Percentiles rank a stretch among this genome's conserved stretches.
These are phyloP conservation scores for Limtongozyma cylindracea DNA, from an alignment of 805 yeast genomes.

Conservation along the genomic window DNA sequence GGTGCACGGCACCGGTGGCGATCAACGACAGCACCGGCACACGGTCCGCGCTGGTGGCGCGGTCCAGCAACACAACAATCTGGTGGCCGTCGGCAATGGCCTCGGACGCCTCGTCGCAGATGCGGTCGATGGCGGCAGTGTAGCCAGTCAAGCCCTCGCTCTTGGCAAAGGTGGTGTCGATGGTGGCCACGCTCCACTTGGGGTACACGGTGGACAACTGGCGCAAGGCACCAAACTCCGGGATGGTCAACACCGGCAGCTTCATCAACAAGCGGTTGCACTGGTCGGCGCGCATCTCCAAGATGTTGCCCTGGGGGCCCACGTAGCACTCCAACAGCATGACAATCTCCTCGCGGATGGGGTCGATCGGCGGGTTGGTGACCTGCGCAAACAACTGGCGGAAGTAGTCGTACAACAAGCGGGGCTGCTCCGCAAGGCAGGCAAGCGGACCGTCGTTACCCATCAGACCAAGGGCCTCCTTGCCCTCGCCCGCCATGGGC, in stretches of 20 bases:
- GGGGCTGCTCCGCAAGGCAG: slow-evolving; percentile 83
- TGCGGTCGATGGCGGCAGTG: slow-evolving; percentile 58
- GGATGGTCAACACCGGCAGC: slow-evolving; percentile 58
- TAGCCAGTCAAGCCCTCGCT: slow-evolving; percentile 72
- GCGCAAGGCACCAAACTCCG: slow-evolving; percentile 51
- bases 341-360: slow-evolving; percentile 87
- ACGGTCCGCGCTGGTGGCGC: slow-evolving; percentile 27
- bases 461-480: slow-evolving; percentile 94
- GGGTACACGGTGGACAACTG: slow-evolving; percentile 59
- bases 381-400: slow-evolving; percentile 95
- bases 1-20: slow-evolving; percentile 96
- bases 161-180: slow-evolving; percentile 77
- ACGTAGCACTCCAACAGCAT: slow-evolving; percentile 94
- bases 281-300: slow-evolving; percentile 81
- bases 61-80: slow-evolving; percentile 57
- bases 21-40: slow-evolving; percentile 70
- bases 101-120: slow-evolving; percentile 68
- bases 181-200: slow-evolving; percentile 56
- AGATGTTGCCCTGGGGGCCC: slow-evolving; percentile 94
- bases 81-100: slow-evolving; percentile 59
- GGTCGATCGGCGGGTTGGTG: slow-evolving; percentile 96
- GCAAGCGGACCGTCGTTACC: slow-evolving; percentile 95
- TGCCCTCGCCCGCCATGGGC: slow-evolving; percentile 93
- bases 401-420: slow-evolving; percentile 76
- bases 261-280: slow-evolving; percentile 69